Conservation (phyloP, 805 yeast genomes). For the Ogataea haglerorum region DNA sequence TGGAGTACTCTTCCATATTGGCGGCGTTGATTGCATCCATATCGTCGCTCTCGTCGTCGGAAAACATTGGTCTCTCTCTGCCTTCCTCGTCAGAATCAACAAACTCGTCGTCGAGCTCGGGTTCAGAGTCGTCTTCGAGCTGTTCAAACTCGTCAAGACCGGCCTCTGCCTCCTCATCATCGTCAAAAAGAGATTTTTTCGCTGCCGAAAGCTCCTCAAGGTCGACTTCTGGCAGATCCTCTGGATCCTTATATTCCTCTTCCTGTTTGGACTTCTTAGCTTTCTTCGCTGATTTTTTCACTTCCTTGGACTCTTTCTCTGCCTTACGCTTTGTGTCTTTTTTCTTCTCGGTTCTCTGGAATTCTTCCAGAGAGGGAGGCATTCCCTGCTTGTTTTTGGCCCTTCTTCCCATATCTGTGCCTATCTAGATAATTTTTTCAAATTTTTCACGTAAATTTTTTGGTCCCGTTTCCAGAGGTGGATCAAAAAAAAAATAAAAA, state of each 20-base stretch:
- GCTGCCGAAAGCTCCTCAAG: constrained; percentile 63
- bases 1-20: constrained; percentile 78
- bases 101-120: constrained; percentile 38
- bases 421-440: constrained; percentile 9
- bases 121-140: constrained; percentile 43
- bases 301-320: constrained; percentile 38
- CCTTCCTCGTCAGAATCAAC: constrained; percentile 57
- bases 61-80: constrained; percentile 68
- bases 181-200: constrained; percentile 74
- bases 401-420: constrained; percentile 78
- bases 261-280: constrained; percentile 26
- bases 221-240: constrained; percentile 61
- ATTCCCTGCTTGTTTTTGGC: constrained; percentile 89
- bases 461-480: constrained; percentile 16
- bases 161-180: constrained; percentile 43
- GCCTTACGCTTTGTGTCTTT: constrained; percentile 34
- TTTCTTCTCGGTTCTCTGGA: constrained; percentile 45
- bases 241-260: constrained; percentile 37
- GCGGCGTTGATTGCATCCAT: constrained; percentile 74
- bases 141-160: constrained; percentile 34
- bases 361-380: constrained; percentile 87
- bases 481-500: constrained; percentile 4
- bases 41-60: constrained; percentile 71
- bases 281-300: constrained; percentile 32
- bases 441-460: constrained; percentile 16